Conservation (phyloP, 345 rosid species). For the Cardamine occulta region DNA sequence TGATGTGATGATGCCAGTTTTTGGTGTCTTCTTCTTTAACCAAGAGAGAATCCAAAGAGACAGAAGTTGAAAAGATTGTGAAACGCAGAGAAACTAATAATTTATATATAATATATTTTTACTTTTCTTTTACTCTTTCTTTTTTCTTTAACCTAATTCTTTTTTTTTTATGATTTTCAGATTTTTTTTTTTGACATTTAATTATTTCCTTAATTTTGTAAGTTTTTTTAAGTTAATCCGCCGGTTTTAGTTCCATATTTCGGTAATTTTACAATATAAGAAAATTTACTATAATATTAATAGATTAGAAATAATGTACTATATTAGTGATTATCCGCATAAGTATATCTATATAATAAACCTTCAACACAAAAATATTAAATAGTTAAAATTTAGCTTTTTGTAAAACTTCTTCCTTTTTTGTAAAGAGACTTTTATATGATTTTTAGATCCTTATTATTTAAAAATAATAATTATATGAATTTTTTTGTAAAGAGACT, state of each 20-base stretch:
- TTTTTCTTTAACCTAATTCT: neutral
- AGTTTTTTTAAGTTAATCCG: neutral
- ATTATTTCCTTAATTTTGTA: neutral
- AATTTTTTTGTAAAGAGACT: too few species aligned
- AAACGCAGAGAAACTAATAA: neutral
- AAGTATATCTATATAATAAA: too few species aligned
- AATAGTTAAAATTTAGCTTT: too few species aligned
- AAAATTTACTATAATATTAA: too few species aligned
- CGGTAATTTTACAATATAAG: neutral
- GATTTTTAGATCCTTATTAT: too few species aligned
- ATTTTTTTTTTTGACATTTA: neutral
- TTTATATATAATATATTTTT: neutral
- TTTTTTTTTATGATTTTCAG: neutral
- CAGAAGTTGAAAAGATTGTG: conserved; percentile 23
- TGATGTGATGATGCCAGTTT: conserved; percentile 37
- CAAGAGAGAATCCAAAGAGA: conserved; percentile 14
- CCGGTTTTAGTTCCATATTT: neutral
- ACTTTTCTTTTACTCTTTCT: neutral
- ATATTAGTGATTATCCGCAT: too few species aligned
- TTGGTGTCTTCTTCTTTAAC: neutral
- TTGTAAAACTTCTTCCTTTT: too few species aligned
- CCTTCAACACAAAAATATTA: too few species aligned
- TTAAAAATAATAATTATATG: too few species aligned
- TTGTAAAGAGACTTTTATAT: too few species aligned
- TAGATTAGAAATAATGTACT: too few species aligned